Base-by-base conservation (phyloP, 768 basidiomycete genomes). In the Tulasnella sp. region DNA sequence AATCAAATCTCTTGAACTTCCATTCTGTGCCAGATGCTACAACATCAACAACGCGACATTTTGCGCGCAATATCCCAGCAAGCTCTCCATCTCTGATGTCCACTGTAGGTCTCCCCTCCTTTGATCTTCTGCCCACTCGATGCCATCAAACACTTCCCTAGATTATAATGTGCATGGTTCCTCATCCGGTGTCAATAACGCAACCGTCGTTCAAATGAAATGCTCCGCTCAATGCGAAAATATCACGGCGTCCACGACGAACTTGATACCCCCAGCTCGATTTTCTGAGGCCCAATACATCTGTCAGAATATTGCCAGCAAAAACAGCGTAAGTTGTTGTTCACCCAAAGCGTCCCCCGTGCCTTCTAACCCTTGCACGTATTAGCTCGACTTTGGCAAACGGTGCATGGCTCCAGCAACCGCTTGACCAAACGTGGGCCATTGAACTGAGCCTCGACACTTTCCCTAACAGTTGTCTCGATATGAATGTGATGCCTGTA, bases 21-120 rank as follows among this genome's bases (percentile, higher is more conserved):
- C 21, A 2, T 3, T 40, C 27, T 24, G 79, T 48, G 1, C 40
- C 79, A 27, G 10, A 48, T 52, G 21, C 36, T 27, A 31, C 83
- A 90, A 84, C 89, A 88, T 81, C 90, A 90, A 82, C 84, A 85
- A 83, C 52, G 86, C 89, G 24, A 82, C 86, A 38, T 87, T 83
- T 44, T 90, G 90, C 83, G 84, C 88, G n/a, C 84, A 88, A 82
- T 90, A 87, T 85, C 90, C 89, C 7, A 89, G 88, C 0, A 90
- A 89, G 81, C 87, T 86, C 6, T 85, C 85, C 74, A 91, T 91
- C 81, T 87, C 89, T 79, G 90, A 92, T 82, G 85, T 92, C 48
- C 88, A 86, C 83, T 91, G 89, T 44, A 68, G 1, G 40, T 74
- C 72, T 71, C 34, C 42, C 31, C 44, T 71, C 39, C 38, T 52